Conservation (phyloP, 2,329 filamentous ascomycete species). For the Drechslerella coelobrocha region DNA sequence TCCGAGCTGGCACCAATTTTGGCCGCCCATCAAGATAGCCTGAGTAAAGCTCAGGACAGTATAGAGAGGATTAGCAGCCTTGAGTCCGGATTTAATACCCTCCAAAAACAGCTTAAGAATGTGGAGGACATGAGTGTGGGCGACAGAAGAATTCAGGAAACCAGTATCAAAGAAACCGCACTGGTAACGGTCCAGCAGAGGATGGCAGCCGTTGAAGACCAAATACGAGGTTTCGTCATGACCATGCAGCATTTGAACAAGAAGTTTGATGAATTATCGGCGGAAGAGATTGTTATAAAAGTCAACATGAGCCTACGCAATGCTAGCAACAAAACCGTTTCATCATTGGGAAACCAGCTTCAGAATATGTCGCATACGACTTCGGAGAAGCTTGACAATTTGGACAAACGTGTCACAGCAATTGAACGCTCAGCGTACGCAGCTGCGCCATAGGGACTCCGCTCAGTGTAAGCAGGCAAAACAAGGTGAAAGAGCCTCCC, state of each 20-base stretch:
- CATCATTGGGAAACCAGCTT: conserved; percentile 7
- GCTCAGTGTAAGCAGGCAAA: neutral
- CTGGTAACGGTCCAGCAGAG: neutral
- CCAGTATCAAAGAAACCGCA: neutral
- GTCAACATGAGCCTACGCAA: conserved; percentile 32
- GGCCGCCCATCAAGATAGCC: neutral
- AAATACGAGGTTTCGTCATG: conserved; percentile 21
- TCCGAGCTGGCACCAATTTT: conserved; percentile 9
- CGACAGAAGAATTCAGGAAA: neutral
- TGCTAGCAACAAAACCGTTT: conserved; percentile 7
- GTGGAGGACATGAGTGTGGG: neutral
- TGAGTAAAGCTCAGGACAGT: neutral
- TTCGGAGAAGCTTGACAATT: conserved; percentile 10
- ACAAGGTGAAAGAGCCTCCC: neutral
- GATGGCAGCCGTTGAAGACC: conserved; percentile 1
- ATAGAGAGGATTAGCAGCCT: neutral
- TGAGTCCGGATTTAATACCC: neutral
- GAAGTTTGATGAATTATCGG: conserved; percentile 27
- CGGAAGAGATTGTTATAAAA: conserved; percentile 24
- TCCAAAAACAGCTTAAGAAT: neutral
- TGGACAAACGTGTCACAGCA: conserved; percentile 10
- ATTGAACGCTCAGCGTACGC: conserved; percentile 4
- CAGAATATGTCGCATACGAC: conserved; percentile 3
- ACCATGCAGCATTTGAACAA: conserved; percentile 20
- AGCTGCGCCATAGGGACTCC: neutral